Conservation (phyloP, 106 monocot species). For the Phalaenopsis equestris region DNA sequence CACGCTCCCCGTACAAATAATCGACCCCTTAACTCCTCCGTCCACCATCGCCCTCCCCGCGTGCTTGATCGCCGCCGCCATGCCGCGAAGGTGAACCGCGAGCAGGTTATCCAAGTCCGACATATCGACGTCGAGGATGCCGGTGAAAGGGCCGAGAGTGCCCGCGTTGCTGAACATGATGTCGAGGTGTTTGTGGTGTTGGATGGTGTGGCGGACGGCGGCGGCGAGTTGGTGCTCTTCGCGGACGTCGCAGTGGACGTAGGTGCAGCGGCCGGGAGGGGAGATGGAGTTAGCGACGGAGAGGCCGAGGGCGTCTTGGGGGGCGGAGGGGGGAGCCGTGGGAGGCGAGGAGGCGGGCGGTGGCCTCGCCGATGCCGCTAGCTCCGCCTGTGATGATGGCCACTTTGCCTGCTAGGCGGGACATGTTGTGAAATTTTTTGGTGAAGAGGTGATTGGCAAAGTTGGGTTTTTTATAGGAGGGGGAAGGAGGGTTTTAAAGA, state of each 20-base stretch:
- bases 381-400: constrained; percentile 54
- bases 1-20: constrained; percentile 15
- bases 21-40: constrained; percentile 7
- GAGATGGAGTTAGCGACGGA: constrained; percentile 12
- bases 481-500: too few relatives aligned
- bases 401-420: constrained; percentile 49
- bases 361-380: constrained; percentile 44
- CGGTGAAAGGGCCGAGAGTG: not conserved
- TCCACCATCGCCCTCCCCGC: constrained; percentile 14
- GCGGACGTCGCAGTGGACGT: constrained; percentile 20
- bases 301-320: constrained; percentile 7
- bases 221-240: constrained; percentile 9
- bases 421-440: too few relatives aligned
- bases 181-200: constrained; percentile 17
- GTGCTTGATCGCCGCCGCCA: constrained; percentile 15
- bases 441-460: too few relatives aligned
- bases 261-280: constrained; percentile 1
- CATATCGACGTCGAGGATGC: constrained; percentile 8
- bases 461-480: too few relatives aligned
- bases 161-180: constrained; percentile 30
- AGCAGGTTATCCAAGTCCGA: constrained; percentile 1
- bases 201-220: constrained; percentile 9
- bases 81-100: constrained; percentile 7
- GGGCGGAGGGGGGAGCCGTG: constrained; percentile 34
- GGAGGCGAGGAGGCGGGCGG: constrained; percentile 30